Conservation (phyloP, 192 early-diverging fungal genomes). For the Backusella mclennaniae region DNA sequence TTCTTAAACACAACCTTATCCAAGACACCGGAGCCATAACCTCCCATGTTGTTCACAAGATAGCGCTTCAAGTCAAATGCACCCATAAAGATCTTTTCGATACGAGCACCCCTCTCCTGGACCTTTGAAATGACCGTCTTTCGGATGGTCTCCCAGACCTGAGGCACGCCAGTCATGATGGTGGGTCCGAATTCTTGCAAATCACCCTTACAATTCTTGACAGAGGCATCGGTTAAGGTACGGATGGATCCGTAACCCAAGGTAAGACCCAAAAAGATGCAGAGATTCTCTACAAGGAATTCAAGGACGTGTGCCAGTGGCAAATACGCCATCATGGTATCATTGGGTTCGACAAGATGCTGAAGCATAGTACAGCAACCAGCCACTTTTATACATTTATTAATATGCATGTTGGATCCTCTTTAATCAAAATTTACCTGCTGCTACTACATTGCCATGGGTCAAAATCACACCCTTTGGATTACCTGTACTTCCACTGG, state of each 20-base stretch:
- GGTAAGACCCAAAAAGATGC: slow-evolving; percentile 35
- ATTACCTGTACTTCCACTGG: slow-evolving; percentile 85
- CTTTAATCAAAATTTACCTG: slow-evolving; percentile 41
- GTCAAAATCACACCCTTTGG: slow-evolving; percentile 91
- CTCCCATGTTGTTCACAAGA: slow-evolving; percentile 46
- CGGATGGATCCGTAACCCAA: slow-evolving; percentile 58
- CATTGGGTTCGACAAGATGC: slow-evolving; percentile 46
- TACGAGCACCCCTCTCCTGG: slow-evolving; percentile 42
- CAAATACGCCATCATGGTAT: slow-evolving; percentile 75
- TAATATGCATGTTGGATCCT: neutral
- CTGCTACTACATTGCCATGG: slow-evolving; percentile 81
- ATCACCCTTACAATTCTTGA: slow-evolving; percentile 64
- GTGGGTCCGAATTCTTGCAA: slow-evolving; percentile 58
- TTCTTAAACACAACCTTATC: slow-evolving; percentile 83
- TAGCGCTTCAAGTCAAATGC: slow-evolving; percentile 73
- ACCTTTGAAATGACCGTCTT: slow-evolving; percentile 39
- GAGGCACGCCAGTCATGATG: slow-evolving; percentile 61
- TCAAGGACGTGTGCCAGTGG: slow-evolving; percentile 79
- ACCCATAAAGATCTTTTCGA: slow-evolving; percentile 69
- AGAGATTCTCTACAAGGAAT: slow-evolving; percentile 49
- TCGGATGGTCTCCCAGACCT: slow-evolving; percentile 57
- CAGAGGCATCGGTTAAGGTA: slow-evolving; percentile 56
- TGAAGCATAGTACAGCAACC: slow-evolving; percentile 56
- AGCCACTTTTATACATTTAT: slow-evolving; percentile 41
- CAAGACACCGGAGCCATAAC: slow-evolving; percentile 66